phyloP scores from a whole-genome alignment of 176 grass and related monocot species.

The Chrysopogon serrulatus region DNA sequence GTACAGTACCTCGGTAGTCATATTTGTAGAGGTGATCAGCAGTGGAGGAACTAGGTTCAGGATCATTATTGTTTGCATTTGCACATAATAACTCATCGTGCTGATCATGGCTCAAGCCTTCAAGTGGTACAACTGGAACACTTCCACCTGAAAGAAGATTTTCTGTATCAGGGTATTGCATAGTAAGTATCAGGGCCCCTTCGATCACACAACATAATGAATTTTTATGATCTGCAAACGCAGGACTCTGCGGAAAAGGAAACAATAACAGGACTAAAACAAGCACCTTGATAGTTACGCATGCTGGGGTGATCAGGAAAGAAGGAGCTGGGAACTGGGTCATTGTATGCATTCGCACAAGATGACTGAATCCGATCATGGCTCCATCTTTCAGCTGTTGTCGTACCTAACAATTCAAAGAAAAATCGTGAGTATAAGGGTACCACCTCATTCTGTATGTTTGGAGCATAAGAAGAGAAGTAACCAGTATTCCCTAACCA shows the following conservation, averaged over 20 bases:
- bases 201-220: neutral
- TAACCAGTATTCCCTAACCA: neutral
- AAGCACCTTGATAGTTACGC: neutral
- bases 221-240: neutral
- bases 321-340: too few species aligned
- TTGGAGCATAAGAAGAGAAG: neutral
- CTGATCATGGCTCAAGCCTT: neutral
- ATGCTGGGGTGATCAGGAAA: neutral
- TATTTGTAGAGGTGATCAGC: neutral
- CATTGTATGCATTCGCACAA: neutral
- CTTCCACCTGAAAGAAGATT: neutral
- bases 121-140: neutral
- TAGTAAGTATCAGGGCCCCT: neutral
- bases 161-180: neutral
- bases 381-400: neutral
- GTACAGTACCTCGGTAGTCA: neutral
- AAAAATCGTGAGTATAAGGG: neutral
- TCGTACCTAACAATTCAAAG: neutral
- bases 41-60: neutral
- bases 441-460: neutral
- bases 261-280: neutral
- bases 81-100: neutral
- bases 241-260: neutral
- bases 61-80: neutral
- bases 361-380: neutral